Evolutionary conservation across 2,329 filamentous ascomycete genomes (phyloP), one percentile per base, ranked within the genome.

Genomic region (Fusarium brevicatenulatum): DNA sequence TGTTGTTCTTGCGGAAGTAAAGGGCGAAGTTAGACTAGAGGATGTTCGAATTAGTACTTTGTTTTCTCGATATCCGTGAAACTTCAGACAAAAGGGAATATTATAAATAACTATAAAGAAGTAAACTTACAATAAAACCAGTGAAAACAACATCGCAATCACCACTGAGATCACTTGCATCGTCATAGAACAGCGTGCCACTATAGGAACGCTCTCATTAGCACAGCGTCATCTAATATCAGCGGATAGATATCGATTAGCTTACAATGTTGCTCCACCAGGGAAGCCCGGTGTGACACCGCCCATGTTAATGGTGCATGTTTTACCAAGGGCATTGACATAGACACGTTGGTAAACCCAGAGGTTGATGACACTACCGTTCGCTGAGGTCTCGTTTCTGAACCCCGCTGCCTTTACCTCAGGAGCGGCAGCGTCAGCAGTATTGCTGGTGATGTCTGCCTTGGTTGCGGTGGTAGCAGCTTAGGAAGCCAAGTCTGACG

Each of bases 151-250:
- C 25, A 46, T 46, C 43, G 6, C 43, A 46, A 28, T 3, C 43
- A 15, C 43, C 25, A 21, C 25, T 28, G 8, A 46, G 25, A 9
- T 46, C 43, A 10, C 25, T 46, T 15, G 8, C 43, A 21, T 46
- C 13, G 15, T 46, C 43, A 12, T 46, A 46, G 12, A 3, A 28
- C 8, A 46, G 4, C 3, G 25, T 46, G 5, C 43, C 43, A 7
- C 43, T 46, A 46, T 21, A 4, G 4, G 0, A 21, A 21, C 18
- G 5, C 8, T 9, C 9, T 28, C 0, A 4, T 46, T 4, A 46
- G 43, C 30, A 32, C 10, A 32, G 11, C 12, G 18, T 15, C 12
- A 28, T 46, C 7, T 21, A 4, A 28, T 46, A 28, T 28, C 12
- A 9, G 6, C 18, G 3, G 12, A 7, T 28, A 4, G 8, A 5